Conservation (phyloP, 306 rosid species). For the Cucumis cinereus region DNA sequence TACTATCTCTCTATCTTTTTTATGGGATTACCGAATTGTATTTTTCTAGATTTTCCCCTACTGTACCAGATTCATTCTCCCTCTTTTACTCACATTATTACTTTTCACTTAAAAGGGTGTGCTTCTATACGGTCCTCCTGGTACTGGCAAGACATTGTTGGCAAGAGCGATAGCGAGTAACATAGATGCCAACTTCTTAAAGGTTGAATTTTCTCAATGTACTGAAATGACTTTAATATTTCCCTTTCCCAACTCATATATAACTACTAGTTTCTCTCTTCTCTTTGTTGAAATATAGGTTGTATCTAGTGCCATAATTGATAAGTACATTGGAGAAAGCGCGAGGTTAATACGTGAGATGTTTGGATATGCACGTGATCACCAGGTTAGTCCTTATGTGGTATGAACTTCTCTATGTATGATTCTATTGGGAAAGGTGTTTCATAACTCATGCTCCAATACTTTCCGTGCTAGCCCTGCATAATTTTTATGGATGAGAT, state of each 20-base stretch:
- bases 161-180: slow-evolving; percentile 99
- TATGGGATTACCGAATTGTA: not conserved
- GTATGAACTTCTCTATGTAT: slow-evolving; percentile 4
- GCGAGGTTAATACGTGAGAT: slow-evolving; percentile 92
- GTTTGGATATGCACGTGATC: slow-evolving; percentile 99
- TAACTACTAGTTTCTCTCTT: not conserved
- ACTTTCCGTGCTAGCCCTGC: slow-evolving; percentile 58
- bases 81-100: not conserved
- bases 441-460: slow-evolving; percentile 11
- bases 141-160: slow-evolving; percentile 87
- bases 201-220: slow-evolving; percentile 27
- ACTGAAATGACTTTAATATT: not conserved
- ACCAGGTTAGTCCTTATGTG: slow-evolving; percentile 46
- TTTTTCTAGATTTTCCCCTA: not conserved
- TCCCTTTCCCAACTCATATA: not conserved
- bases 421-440: not conserved
- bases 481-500: slow-evolving; percentile 99
- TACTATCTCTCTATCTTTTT: slow-evolving; percentile 6
- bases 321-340: slow-evolving; percentile 93
- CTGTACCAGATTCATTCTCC: not conserved
- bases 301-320: slow-evolving; percentile 96
- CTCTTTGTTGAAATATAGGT: slow-evolving; percentile 33
- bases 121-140: slow-evolving; percentile 98
- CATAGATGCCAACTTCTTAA: slow-evolving; percentile 88
- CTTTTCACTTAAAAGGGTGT: slow-evolving; percentile 46